Base-by-base conservation (phyloP, 768 basidiomycete genomes). In the Termitomyces eurrhizus region DNA sequence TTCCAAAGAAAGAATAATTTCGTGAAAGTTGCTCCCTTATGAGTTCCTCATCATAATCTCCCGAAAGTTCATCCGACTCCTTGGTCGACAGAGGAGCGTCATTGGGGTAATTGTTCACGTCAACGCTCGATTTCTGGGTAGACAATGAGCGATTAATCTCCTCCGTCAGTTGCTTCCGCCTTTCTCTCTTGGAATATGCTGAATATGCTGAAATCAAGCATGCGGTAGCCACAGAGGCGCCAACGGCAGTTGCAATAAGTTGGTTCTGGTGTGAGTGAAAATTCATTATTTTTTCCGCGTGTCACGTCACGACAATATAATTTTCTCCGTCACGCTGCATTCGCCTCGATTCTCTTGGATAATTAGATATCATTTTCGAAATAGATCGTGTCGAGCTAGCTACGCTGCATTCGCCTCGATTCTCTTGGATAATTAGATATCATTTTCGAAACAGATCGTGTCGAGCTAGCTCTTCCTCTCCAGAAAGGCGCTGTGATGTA, bases 1-100 rank as follows among this genome's bases (percentile, higher is more conserved):
- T 91, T 0, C 93, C 94, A 56, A 98, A 90, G 75, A 98, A 98
- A 9, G 90, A 87, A 67, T 96, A 97, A 74, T 98, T 98, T 45
- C 97, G 78, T 4, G 96, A 89, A 50, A 99, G 81, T 72, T 97
- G 89, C 69, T 99, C 95, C 54, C 86, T 81, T 58, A 97, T 83
- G 53, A 99, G 81, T 35, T 83, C 85, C 70, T 98, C 95, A 60
- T 90, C 80, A 67, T 89, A 90, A n/a, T 69, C 75, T 16, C 44
- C 21, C 13, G 49, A 56, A 24, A 52, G 44, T 18, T 45, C 54
- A 14, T 65, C 66, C 1, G 39, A 12, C 36, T 61, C 55, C 36
- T 44, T 52, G 35, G 48, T 58, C 29, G 52, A 56, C n/a, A 56
- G 60, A 36, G 65, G 56, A 42, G 56, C 11, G 37, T 21, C 51